These are phyloP conservation scores for Endogone sp. DNA, from an alignment of 192 early-diverging fungal genomes.

Conservation along the genomic window DNA sequence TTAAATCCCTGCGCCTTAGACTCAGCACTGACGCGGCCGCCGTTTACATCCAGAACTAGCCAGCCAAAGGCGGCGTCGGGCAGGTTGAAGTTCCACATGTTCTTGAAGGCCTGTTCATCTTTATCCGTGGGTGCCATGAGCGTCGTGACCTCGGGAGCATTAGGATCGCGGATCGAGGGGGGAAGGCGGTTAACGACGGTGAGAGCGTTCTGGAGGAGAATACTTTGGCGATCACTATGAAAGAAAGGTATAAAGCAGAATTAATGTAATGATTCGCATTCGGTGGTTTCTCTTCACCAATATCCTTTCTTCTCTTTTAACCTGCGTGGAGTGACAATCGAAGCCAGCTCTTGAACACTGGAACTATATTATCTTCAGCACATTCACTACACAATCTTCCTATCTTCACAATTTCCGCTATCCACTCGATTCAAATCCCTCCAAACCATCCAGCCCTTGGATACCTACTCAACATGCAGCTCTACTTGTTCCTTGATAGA, in stretches of 20 bases:
- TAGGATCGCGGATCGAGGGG: conserved; percentile 23
- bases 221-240: conserved; percentile 41
- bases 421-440: neutral
- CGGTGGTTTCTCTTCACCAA: no score
- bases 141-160: conserved; percentile 13
- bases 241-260: neutral
- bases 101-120: conserved; percentile 55
- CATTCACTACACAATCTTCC: neutral
- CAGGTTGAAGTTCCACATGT: conserved; percentile 63
- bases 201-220: conserved; percentile 46
- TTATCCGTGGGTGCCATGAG: conserved; percentile 12
- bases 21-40: conserved; percentile 50
- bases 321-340: no score
- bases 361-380: no score
- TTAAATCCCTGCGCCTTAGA: conserved; percentile 58
- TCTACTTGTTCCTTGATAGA: conserved; percentile 51
- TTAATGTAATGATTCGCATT: no score
- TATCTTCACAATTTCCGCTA: neutral
- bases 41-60: conserved; percentile 42
- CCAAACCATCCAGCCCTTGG: no score
- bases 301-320: no score
- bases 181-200: conserved; percentile 51
- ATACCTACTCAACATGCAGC: conserved; percentile 42
- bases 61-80: conserved; percentile 53
- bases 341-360: no score